Base-by-base conservation (phyloP, 495 filamentous ascomycete species). In the Penicillium fimorum region DNA sequence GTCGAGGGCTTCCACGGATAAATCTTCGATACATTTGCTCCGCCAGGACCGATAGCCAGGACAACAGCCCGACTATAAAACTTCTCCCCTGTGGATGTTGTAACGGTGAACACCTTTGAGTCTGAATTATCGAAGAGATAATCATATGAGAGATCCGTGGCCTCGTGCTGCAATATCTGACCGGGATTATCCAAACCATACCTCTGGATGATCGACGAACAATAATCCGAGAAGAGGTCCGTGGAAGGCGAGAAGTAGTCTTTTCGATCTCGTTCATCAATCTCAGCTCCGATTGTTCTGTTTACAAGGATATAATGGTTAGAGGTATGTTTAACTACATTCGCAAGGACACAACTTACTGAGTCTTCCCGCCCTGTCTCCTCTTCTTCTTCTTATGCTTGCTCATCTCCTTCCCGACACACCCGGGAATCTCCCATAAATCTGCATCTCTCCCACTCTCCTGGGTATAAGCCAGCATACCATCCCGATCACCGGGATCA, bases 301-400 rank as follows among this genome's bases (percentile, higher is more conserved):
- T 15, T 25, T 2, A 46, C 3, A 4, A 12, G 8, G 3, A 27
- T n/a, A 0, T 1, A 17, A 17, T 2, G n/a, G 38, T 52, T 15
- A 52, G 50, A 43, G 6, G 13, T 18, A 1, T 15, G 11, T 42
- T 11, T 6, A 20, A 15, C 9, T n/a, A 42, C 8, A 22, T 12
- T 25, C 20, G 11, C 1, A 12, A 5, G 15, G 25, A 20, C 13
- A 13, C 6, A n/a, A 63, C 66, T 58, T 40, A 69, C 64, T 72
- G 58, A 37, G 63, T 41, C 61, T 74, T 73, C 9, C 59, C 62
- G 49, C 45, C 45, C 48, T 75, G 47, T 47, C 66, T 68, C 63
- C 75, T 78, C 67, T 83, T 83, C 74, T 87, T 86, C 63, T 76
- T 78, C 66, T 79, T 76, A 68, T 86, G 81, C 64, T 86, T 87